Base-by-base conservation (phyloP, 1,284 basidiomycete genomes). In the Sutorius eximius region DNA sequence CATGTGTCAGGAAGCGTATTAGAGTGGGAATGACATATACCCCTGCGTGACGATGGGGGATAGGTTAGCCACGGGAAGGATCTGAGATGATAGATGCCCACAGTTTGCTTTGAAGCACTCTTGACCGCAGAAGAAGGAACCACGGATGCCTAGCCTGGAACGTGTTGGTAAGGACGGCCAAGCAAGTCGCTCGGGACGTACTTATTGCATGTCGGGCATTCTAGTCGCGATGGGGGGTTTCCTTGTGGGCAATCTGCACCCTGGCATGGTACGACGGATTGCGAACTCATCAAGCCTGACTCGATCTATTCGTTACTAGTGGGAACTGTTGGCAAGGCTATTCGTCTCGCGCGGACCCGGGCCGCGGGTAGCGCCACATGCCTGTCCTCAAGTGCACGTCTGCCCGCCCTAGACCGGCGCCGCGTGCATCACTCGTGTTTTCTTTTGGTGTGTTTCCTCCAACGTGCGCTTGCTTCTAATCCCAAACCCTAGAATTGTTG, bases 41-140 rank as follows among this genome's bases (percentile, higher is more conserved):
- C 82, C 79, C 82, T 83, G 42, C 7, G 24, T 5, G 41, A 36
- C 18, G 40, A 42, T 36, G 15, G 2, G 41, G 15, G 32, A 52
- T 34, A 24, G 50, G 42, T 61, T 5, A 58, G 44, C 16, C 5
- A 29, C 33, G 22, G 13, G 3, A 8, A 20, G 22, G 4, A n/a
- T 45, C 10, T 22, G 36, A n/a, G 11, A 33, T 16, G 43, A 37
- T 15, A 5, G 4, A 30, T 20, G 22, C 88, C 76, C 70, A 91
- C 91, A 93, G 68, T 81, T 85, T 45, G 83, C 77, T 70, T 92
- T 93, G 80, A 93, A 93, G 74, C 91, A 93, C 55, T 89, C 87
- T 67, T 93, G 91, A 15, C 83, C 82, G 59, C 91, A 93, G 71
- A 91, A 93, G 69, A 88, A 89, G 30, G 89, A 92, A 15, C 89